Percentiles rank a stretch among this genome's conserved stretches.
phyloP scores from a whole-genome alignment of 1,139 yeast genomes.

The Kurtzmaniella quercitrusa region DNA sequence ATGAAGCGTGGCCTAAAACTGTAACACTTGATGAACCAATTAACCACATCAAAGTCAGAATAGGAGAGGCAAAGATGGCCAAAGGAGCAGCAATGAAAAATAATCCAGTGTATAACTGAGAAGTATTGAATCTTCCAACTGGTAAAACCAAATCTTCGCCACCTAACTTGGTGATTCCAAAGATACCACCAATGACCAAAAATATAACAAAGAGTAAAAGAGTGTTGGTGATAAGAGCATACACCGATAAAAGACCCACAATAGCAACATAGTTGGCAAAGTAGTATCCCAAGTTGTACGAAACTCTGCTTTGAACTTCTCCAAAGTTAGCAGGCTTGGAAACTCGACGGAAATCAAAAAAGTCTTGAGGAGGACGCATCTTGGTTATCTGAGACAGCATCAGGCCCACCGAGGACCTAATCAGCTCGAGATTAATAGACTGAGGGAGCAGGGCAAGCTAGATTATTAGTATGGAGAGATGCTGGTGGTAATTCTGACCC shows the following conservation, averaged over 20 bases:
- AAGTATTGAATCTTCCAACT: slow-evolving; percentile 64
- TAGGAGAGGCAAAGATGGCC: slow-evolving; percentile 90
- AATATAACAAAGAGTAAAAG: slow-evolving; percentile 78
- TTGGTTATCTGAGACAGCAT: slow-evolving; percentile 66
- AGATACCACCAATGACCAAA: slow-evolving; percentile 64
- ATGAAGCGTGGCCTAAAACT: slow-evolving; percentile 85
- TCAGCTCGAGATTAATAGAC: slow-evolving; percentile 47
- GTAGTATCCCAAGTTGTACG: slow-evolving; percentile 82
- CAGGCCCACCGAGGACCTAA: slow-evolving; percentile 35
- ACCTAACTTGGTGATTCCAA: slow-evolving; percentile 70
- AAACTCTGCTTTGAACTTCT: slow-evolving; percentile 83
- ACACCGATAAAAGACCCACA: slow-evolving; percentile 56
- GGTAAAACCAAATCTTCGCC: slow-evolving; percentile 81
- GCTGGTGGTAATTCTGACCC: neutral
- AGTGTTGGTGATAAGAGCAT: slow-evolving; percentile 72
- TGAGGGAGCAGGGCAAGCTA: slow-evolving; percentile 44
- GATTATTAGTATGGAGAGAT: slow-evolving; percentile 13
- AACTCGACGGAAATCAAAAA: slow-evolving; percentile 83
- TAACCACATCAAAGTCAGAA: slow-evolving; percentile 92
- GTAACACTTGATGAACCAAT: slow-evolving; percentile 90
- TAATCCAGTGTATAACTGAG: slow-evolving; percentile 86
- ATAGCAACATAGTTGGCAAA: slow-evolving; percentile 82
- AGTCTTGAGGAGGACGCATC: slow-evolving; percentile 86
- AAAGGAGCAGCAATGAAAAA: slow-evolving; percentile 77
- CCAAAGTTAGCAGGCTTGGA: slow-evolving; percentile 88